Evolutionary conservation across 2,329 filamentous ascomycete genomes (phyloP), one percentile per base, ranked within the genome.

Genomic region (Mycocentrospora acerina): DNA sequence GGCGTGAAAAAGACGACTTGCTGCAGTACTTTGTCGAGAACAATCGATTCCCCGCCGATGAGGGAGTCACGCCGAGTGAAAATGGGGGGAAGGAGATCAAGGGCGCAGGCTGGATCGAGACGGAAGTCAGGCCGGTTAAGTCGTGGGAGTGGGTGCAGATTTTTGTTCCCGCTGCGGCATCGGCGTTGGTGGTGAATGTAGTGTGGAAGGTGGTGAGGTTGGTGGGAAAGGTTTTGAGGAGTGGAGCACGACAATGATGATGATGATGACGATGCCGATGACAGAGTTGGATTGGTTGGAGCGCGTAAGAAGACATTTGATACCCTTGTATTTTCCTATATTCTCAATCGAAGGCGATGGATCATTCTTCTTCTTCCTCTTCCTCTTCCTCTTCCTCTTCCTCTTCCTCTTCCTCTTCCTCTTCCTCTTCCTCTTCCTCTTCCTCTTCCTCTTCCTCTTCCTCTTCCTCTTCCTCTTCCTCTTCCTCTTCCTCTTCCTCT

Each of bases 1-100:
- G 91, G 91, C 80, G 83, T 26, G 90, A 95, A 62, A 98, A 98
- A 68, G 93, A 98, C 56, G 79, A 81, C 11, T 71, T 97, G 4
- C 78, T 98, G 59, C 89, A 96, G 51, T 75, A 85, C 40, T 97
- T 90, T 65, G 69, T 70, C 19, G 53, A 68, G 35, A 89, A 83
- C 0, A 90, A 89, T 3, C 79, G 85, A n/a, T 95, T 98, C 59
- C 93, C 93, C 0, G 77, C 83, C 2, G 84, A 86, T 47, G 38
- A 55, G 1, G 61, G 54, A 4, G 40, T 34, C 4, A 54, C 46
- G 3, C 50, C 44, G 2, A 47, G 44, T 7, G 43, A 46, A 5
- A 40, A 57, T 12, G 58, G 55, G 1, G 47, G 44, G 3, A 32
- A 49, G 11, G 36, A 49, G 5, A 29, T 57, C 8, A 55, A 56